phyloP scores from a whole-genome alignment of 768 basidiomycete species.

The Ephemerocybe angulata region DNA sequence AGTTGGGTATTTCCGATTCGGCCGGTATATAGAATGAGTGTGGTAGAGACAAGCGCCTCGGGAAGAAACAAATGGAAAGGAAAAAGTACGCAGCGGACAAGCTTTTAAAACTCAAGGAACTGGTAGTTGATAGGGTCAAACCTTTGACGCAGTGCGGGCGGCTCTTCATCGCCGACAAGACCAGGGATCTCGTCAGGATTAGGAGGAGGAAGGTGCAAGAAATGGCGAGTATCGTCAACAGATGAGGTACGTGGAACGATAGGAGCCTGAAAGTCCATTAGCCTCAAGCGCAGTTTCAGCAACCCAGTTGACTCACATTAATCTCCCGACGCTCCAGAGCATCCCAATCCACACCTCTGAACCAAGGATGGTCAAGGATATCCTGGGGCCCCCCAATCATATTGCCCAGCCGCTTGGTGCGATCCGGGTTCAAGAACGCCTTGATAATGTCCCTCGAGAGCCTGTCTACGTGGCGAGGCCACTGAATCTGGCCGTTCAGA shows the following conservation, averaged over 20 bases:
- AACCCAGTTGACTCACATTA: conserved; percentile 47
- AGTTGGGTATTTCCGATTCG: not conserved
- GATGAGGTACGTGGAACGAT: conserved; percentile 81
- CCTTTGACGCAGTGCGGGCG: conserved; percentile 54
- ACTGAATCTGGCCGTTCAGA: conserved; percentile 79
- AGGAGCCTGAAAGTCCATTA: conserved; percentile 54
- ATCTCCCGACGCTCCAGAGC: conserved; percentile 85
- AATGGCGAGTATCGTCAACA: conserved; percentile 82
- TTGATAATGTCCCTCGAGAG: conserved; percentile 86
- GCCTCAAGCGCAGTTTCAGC: conserved; percentile 8
- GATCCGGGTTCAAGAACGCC: conserved; percentile 87
- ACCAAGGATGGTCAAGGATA: conserved; percentile 91
- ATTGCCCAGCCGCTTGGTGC: conserved; percentile 88
- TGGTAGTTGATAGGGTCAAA: conserved; percentile 68
- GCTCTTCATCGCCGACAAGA: conserved; percentile 59
- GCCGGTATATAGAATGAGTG: conserved; percentile 16
- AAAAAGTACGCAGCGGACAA: not conserved
- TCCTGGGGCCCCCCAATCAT: conserved; percentile 90
- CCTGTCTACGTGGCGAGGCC: conserved; percentile 88
- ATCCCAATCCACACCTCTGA: conserved; percentile 91
- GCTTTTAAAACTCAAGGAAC: conserved; percentile 69
- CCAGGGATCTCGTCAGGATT: conserved; percentile 77
- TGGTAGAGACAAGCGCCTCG: not conserved
- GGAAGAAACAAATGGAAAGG: not conserved
- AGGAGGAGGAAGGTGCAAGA: conserved; percentile 76